A percentile compares a stretch with the other conserved stretches of the same genome.
phyloP scores from a whole-genome alignment of 2,329 filamentous ascomycete genomes.

The Cladosporium sp. region DNA sequence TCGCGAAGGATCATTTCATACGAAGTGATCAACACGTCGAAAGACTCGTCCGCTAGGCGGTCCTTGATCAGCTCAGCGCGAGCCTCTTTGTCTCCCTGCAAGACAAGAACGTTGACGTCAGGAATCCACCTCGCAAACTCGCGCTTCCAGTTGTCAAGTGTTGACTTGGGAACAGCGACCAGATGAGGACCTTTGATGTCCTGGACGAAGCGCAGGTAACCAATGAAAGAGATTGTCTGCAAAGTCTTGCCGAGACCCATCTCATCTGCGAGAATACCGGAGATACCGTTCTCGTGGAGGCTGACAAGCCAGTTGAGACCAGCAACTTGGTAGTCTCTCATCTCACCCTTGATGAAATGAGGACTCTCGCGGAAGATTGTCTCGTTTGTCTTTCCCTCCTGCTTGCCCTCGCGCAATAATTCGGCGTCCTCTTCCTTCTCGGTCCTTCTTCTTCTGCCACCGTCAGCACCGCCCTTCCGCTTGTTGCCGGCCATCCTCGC shows the following conservation, averaged over 20 bases:
- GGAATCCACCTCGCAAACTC: slow-evolving; percentile 94
- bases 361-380: slow-evolving; percentile 94
- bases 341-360: slow-evolving; percentile 76
- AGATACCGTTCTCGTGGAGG: slow-evolving; percentile 97
- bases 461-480: slow-evolving; percentile 78
- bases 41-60: slow-evolving; percentile 86
- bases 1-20: slow-evolving; percentile 99
- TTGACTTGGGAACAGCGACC: slow-evolving; percentile 91
- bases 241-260: slow-evolving; percentile 98
- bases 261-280: slow-evolving; percentile 93
- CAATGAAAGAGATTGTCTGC: slow-evolving; percentile 94
- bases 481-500: slow-evolving; percentile 68
- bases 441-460: slow-evolving; percentile 75
- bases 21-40: slow-evolving; percentile 96
- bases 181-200: slow-evolving; percentile 88
- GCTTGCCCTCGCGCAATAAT: slow-evolving; percentile 76
- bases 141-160: slow-evolving; percentile 95
- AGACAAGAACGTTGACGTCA: slow-evolving; percentile 86
- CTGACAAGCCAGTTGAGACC: slow-evolving; percentile 98
- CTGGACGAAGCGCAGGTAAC: slow-evolving; percentile 86
- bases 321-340: slow-evolving; percentile 95
- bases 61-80: slow-evolving; percentile 83
- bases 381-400: slow-evolving; percentile 69
- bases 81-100: slow-evolving; percentile 94
- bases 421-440: slow-evolving; percentile 98